These are phyloP conservation scores for Arthrobotrys sphaeroides DNA, from an alignment of 2,329 filamentous ascomycete species.

Conservation along the genomic window DNA sequence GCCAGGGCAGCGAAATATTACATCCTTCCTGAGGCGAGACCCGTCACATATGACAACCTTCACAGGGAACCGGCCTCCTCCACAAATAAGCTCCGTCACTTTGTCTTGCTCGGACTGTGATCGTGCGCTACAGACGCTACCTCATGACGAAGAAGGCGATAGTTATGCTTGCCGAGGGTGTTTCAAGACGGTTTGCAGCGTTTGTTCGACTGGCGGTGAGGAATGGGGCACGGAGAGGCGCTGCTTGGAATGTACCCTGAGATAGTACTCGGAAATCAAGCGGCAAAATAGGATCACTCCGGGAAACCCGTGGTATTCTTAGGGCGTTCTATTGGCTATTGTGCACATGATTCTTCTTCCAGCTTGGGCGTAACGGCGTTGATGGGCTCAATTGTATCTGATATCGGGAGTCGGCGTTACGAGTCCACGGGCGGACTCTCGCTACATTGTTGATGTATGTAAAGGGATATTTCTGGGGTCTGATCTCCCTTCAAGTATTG, in stretches of 20 bases:
- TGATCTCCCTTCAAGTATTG: too few relatives aligned
- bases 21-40: slow-evolving; percentile 34
- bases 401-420: too few relatives aligned
- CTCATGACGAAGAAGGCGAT: slow-evolving; percentile 48
- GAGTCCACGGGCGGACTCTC: too few relatives aligned
- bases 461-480: too few relatives aligned
- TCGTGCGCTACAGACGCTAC: slow-evolving; percentile 14
- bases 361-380: too few relatives aligned
- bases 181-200: slow-evolving; percentile 42
- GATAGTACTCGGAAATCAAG: slow-evolving; percentile 27
- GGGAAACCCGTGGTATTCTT: neutral
- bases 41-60: slow-evolving; percentile 5
- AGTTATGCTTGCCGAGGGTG: slow-evolving; percentile 39
- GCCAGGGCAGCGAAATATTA: slow-evolving; percentile 30
- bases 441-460: too few relatives aligned
- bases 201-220: slow-evolving; percentile 46
- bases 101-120: slow-evolving; percentile 42
- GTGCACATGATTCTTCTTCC: neutral
- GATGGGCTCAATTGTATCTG: too few relatives aligned
- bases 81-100: neutral
- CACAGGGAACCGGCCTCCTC: neutral
- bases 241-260: slow-evolving; percentile 42
- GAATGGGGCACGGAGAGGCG: slow-evolving; percentile 53
- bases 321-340: neutral
- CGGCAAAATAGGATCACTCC: neutral